Base-by-base conservation (phyloP, 2,329 filamentous ascomycete species). In the Cephalotrichum gorgonifer region DNA sequence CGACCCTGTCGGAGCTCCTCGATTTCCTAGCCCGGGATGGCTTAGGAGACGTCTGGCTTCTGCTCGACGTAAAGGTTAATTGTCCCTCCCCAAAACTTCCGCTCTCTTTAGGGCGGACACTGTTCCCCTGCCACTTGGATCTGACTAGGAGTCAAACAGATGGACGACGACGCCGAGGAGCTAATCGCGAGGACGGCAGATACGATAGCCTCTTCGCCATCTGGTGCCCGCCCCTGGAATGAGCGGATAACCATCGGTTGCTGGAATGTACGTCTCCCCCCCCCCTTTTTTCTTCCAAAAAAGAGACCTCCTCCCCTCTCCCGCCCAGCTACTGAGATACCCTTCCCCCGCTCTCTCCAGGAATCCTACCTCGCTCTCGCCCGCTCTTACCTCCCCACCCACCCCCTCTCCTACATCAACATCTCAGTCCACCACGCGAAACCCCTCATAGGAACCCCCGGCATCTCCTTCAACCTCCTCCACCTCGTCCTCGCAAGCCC, bases 11-110 rank as follows among this genome's bases (percentile, higher is more conserved):
- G 22, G 90, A 96, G 58, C 67, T 96, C 48, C 70, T 96, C 8
- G 73, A 78, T 51, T 91, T 84, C 59, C 64, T 97, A 47, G 72
- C 77, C 0, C 69, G 77, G 54, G 82, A 82, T 0, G 83, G 73
- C 1, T 62, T 76, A 35, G 79, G 86, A 57, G 64, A 83, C 41
- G 72, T 90, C 9, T 95, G 90, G 90, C 58, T 93, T 6, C 65
- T 96, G 52, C 70, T 97, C 3, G 91, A 97, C 62, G 87, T 97
- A 62, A 97, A 96, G 72, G 83, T 87, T 64, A 20, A 59, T 54
- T 38, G 28, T n/a, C 33, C 25, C 28, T 15, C 30, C 15, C 28
- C n/a, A 15, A n/a, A n/a, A n/a, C n/a, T n/a, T n/a, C n/a, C 15
- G 33, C n/a, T 17, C 4, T 20, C 33, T 17, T 20, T 17, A 3